Evolutionary conservation across 257 asterid species (phyloP), one percentile per base, ranked within the genome.

Genomic region (Cruciata laevipes): DNA sequence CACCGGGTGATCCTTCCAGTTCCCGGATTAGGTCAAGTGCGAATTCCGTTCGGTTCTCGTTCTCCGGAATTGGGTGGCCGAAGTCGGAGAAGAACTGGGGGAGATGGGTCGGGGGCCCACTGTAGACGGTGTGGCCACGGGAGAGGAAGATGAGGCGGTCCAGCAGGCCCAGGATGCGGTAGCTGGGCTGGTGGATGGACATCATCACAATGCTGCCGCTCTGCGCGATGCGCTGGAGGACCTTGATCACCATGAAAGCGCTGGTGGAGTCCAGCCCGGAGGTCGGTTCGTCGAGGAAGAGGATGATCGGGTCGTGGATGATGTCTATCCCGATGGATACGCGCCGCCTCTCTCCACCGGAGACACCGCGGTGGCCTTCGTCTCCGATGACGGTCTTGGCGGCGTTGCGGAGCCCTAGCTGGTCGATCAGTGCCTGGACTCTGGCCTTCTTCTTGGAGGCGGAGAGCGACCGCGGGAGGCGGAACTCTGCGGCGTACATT

Each of bases 101-200:
- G 44, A 91, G 49, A 40, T 79, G 83, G 3, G 78, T 58, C 0
- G 95, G 95, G 0, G 91, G 65, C 5, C 95, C 96, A n/a, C 90
- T 87, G 73, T 85, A 91, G 9, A 87, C 98, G 0, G 95, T 85
- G 49, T 84, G 85, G 0, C 98, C 96, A 0, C 85, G 86, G 0
- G 95, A 87, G 70, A 91, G 73, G 37, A 91, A 87, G 0, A 91
- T 81, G 82, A 91, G 66, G 3, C 83, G 81, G 55, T 91, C 91
- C 42, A 89, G 40, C 52, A 91, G 44, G 1, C 95, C 84, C 0
- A 91, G 78, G 52, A 88, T 85, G 9, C 96, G 83, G 31, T 86
- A 83, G 63, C 96, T 88, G 25, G 96, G 97, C 53, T 88, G 97
- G 71, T 90, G 97, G 7, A 90, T 73, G 18, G 97, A 90, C 95